A percentile compares a stretch with the other conserved stretches of the same genome.
Evolutionary conservation across 2,329 filamentous ascomycete species (phyloP).

Genomic region (Fusarium hostae): DNA sequence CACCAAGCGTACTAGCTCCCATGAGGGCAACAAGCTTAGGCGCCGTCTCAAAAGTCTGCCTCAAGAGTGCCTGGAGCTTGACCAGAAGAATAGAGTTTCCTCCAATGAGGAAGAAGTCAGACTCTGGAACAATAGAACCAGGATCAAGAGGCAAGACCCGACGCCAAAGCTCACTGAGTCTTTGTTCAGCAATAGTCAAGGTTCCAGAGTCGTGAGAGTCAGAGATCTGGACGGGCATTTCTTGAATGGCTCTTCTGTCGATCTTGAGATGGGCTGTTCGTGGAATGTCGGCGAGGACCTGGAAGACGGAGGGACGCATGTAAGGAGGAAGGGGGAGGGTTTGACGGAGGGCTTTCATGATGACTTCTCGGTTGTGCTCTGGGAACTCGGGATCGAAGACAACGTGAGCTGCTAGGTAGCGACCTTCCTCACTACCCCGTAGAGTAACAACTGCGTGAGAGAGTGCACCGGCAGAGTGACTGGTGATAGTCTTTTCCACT

Average conservation of each 20-base stretch:
- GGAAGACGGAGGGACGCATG: neutral
- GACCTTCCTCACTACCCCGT: neutral
- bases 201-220: neutral
- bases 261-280: neutral
- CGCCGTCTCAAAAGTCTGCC: neutral
- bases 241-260: neutral
- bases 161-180: neutral
- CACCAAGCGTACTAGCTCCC: neutral
- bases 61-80: neutral
- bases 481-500: neutral
- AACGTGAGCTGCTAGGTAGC: neutral
- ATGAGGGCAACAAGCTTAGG: neutral
- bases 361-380: neutral
- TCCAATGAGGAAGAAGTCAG: conserved; percentile 11
- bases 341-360: neutral
- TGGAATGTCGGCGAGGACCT: neutral
- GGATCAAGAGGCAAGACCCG: neutral
- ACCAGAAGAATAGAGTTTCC: neutral
- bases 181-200: neutral
- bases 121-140: neutral
- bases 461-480: neutral
- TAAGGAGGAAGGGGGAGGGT: neutral
- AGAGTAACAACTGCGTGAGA: neutral
- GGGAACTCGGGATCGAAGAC: neutral
- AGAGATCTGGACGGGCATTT: neutral